These are phyloP conservation scores for Penicillium sp. DNA, from an alignment of 2,329 filamentous ascomycete species.

Conservation along the genomic window DNA sequence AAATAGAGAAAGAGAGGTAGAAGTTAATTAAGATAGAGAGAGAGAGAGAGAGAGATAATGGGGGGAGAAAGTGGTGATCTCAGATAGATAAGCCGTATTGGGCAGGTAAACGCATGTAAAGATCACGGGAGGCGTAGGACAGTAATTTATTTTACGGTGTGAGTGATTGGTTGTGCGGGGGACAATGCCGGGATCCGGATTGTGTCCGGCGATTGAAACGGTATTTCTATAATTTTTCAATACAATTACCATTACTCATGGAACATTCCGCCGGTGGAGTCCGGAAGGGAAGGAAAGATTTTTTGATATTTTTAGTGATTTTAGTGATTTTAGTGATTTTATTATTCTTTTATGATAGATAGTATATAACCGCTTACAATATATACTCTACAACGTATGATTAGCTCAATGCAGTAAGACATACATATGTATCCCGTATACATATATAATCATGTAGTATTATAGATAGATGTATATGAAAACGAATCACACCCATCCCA, in stretches of 20 bases:
- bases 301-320: background rate
- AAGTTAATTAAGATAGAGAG: conserved; percentile 6
- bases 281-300: conserved; percentile 4
- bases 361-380: background rate
- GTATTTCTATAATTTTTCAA: background rate
- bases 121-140: background rate
- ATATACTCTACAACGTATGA: background rate
- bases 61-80: conserved; percentile 19
- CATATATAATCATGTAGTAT: background rate
- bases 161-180: conserved; percentile 14
- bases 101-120: conserved; percentile 19
- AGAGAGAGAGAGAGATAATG: conserved; percentile 8
- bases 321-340: background rate
- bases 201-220: background rate
- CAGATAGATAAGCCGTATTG: conserved; percentile 27
- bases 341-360: background rate
- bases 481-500: background rate
- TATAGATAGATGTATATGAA: background rate
- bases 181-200: conserved; percentile 16
- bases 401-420: background rate
- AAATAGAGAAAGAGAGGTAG: conserved; percentile 10
- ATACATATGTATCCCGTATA: background rate
- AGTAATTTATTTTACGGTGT: conserved; percentile 9
- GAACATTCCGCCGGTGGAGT: conserved; percentile 29
- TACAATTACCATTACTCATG: conserved; percentile 15